phyloP scores from a whole-genome alignment of 83 land plant species.

The Picea abies region DNA sequence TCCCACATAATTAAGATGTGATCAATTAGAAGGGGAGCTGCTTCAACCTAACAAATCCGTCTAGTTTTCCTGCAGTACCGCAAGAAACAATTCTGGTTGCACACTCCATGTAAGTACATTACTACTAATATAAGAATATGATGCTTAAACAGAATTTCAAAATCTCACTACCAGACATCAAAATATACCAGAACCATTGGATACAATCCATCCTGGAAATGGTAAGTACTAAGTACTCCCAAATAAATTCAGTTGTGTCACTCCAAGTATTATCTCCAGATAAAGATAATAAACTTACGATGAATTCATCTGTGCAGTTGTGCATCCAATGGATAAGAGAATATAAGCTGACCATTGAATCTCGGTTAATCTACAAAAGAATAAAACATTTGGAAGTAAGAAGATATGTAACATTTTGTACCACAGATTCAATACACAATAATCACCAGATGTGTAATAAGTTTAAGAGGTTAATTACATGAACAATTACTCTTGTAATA shows the following conservation, averaged over 20 bases:
- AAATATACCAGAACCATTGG: background rate
- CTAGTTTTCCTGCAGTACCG: background rate
- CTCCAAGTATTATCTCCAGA: background rate
- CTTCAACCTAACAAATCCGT: background rate
- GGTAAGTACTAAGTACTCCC: background rate
- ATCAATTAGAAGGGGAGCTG: background rate
- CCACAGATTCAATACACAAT: background rate
- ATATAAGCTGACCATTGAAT: slow-evolving; percentile 89
- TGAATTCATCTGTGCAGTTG: slow-evolving; percentile 81
- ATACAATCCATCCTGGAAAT: background rate
- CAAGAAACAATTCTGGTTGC: background rate
- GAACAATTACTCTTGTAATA: background rate
- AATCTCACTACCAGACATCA: background rate
- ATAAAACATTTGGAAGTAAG: slow-evolving; percentile 3
- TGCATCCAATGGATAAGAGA: slow-evolving; percentile 78
- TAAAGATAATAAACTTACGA: slow-evolving; percentile 40
- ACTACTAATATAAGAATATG: background rate
- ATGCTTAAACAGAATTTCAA: background rate
- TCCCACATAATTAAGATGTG: background rate
- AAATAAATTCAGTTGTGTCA: background rate
- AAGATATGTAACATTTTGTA: too few relatives aligned
- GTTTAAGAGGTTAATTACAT: background rate
- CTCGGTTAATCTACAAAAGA: slow-evolving; percentile 59
- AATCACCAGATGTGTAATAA: background rate
- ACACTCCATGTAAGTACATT: background rate